Base-by-base conservation (phyloP, 345 rosid genomes). In the Gossypium stocksii region DNA sequence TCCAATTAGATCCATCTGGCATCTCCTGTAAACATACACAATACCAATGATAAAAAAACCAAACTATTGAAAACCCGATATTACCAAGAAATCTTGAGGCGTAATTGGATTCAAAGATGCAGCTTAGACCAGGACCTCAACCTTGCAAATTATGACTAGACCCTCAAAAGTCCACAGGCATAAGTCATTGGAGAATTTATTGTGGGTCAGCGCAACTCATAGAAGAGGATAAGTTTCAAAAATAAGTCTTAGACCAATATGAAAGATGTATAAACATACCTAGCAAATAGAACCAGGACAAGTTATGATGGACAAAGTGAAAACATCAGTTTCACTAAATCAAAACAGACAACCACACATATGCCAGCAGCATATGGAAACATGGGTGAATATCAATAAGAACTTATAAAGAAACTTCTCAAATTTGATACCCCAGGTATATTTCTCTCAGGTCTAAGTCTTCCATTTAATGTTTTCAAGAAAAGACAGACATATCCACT, bases 1-100 rank as follows among this genome's bases (percentile, higher is more conserved):
- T 86, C 99, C 98, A 93, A 61, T 78, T 45, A 74, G 86, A 77
- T 65, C 86, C 89, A 75, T 73, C 84, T 61, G 79, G 79, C 38
- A 48, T n/a, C 74, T 77, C 89, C 97, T 91, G 85, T 56, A 67
- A 66, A 65, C 34, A n/a, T 20, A 27, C 56, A 76, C 1, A 64
- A n/a, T 11, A 41, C 9, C n/a, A n/a, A 54, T 53, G 57, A 73
- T 10, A 23, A 73, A 60, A 53, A 45, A 59, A 12, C 15, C 2
- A 8, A 57, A 17, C 34, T 14, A 59, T 12, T 16, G 46, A 46
- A 60, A 52, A 25, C 22, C 45, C 44, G 25, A 59, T 14, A 72
- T 41, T 59, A 15, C 45, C 25, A 44, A 58, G 23, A 58, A 54
- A 57, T 12, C 13, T 12, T 3, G 27, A 34, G 45, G 25, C 34